Evolutionary conservation across 176 grass and related monocot genomes (phyloP), one percentile per base, ranked within the genome.

Genomic region (Pontederia crassipes): DNA sequence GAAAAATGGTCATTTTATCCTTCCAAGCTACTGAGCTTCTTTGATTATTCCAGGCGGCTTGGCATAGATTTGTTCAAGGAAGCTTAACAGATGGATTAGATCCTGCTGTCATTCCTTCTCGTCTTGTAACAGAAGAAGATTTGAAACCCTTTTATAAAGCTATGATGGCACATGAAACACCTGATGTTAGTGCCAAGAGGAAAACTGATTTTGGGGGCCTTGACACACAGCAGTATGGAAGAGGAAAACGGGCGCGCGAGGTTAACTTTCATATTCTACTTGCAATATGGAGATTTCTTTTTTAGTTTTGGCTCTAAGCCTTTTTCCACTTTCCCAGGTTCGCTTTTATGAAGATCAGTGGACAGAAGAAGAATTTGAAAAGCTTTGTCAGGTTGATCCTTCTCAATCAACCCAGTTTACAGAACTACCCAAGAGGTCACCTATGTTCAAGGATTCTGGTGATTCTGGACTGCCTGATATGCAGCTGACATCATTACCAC

Each of bases 341-440:
- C 87, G 93, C 40, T 98, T 87, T 63, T 98, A 98, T 61, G 93
- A 91, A 73, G 93, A 98, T 65, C 93, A 98, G 61, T 98, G 87
- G 93, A 92, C 93, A 12, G 93, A 98, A 79, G 93, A 98, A 88
- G 93, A 98, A 66, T 98, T 98, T 64, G 93, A 98, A 76, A 98
- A 98, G 64, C 93, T 98, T 80, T 98, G 93, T 74, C 87, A 98
- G 71, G 87, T 27, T 60, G 93, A 92, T 71, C 72, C 93, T 67
- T 81, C 93, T 9, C 79, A 77, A 0, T 79, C 81, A 59, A 76
- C 81, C 24, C 54, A 20, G 28, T 58, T 58, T 32, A 53, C 74
- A 52, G 68, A 63, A 59, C 4, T 53, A 58, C 29, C 24, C 61
- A 80, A 75, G 75, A 61, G 62, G 74, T 70, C 59, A 48, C 59